phyloP scores from a whole-genome alignment of 2,329 filamentous ascomycete genomes.

The Cladorrhinum sp. region DNA sequence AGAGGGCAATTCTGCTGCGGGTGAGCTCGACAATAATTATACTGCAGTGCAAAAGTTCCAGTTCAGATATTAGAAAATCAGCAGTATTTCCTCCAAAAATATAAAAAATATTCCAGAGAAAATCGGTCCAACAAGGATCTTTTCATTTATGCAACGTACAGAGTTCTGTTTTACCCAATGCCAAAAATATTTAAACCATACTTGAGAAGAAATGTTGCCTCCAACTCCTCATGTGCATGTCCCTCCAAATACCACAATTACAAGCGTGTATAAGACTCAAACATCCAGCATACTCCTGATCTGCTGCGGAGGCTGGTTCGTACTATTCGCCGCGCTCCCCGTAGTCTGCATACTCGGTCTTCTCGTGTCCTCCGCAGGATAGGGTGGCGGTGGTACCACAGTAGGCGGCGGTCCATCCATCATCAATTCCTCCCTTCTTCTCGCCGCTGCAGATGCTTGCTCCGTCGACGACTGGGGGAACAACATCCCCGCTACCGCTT shows the following conservation, averaged over 20 bases:
- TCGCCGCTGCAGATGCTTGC: conserved; percentile 31
- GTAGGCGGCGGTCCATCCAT: conserved; percentile 43
- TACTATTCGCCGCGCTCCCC: conserved; percentile 45
- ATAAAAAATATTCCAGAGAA: too few species aligned
- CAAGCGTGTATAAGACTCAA: conserved; percentile 25
- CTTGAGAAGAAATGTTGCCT: not conserved
- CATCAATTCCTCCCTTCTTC: conserved; percentile 39
- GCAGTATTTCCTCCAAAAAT: too few species aligned
- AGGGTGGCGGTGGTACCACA: conserved; percentile 31
- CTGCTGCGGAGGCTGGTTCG: conserved; percentile 50
- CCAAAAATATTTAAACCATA: too few species aligned
- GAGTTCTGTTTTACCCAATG: too few species aligned
- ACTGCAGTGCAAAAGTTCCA: too few species aligned
- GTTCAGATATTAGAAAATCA: too few species aligned
- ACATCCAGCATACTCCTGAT: conserved; percentile 58
- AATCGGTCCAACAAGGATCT: too few species aligned
- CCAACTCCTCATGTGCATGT: too few species aligned
- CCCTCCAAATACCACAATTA: too few species aligned
- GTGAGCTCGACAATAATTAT: too few species aligned
- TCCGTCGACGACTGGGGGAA: conserved; percentile 43
- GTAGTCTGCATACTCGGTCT: conserved; percentile 37
- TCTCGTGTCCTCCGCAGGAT: conserved; percentile 14
- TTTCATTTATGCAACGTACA: too few species aligned
- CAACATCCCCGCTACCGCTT: conserved; percentile 44
- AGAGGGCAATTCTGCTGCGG: too few species aligned